Evolutionary conservation across 441 rosid genomes (phyloP).

Genomic region (Erodium texanum): DNA sequence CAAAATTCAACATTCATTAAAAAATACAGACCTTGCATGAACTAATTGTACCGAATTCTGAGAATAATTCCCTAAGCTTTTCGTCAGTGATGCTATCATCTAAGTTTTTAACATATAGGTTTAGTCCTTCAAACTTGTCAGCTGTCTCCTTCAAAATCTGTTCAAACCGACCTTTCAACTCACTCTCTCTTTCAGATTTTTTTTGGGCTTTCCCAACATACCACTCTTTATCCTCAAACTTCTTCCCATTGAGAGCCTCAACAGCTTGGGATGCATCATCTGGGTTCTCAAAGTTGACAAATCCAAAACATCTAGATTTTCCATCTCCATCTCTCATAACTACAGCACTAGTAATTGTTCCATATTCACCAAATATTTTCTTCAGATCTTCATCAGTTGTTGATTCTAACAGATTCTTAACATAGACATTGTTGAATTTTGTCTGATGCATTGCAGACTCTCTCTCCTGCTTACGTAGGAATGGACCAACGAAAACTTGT

Average conservation of each 20-base stretch:
- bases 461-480: conserved; percentile 10
- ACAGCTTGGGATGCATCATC: conserved; percentile 47
- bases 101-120: conserved; percentile 7
- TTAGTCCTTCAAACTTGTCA: conserved; percentile 1
- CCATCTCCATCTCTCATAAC: conserved; percentile 20
- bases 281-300: conserved; percentile 46
- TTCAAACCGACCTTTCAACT: not conserved
- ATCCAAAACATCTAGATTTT: conserved; percentile 44
- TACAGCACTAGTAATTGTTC: conserved; percentile 9
- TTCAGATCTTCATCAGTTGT: not conserved
- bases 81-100: conserved; percentile 12
- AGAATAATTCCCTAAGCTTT: conserved; percentile 9
- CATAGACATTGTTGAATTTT: not conserved
- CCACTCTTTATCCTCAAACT: conserved; percentile 39
- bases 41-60: conserved; percentile 2
- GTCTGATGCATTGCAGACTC: conserved; percentile 1
- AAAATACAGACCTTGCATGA: not conserved
- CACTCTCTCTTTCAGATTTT: not conserved
- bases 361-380: conserved; percentile 7
- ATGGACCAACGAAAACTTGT: conserved; percentile 6
- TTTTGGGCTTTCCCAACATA: conserved; percentile 39
- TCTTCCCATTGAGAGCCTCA: conserved; percentile 29
- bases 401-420: not conserved
- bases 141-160: not conserved
- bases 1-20: not conserved